Evolutionary conservation across 257 asterid species (phyloP).

Genomic region (Forsythia viridissima): DNA sequence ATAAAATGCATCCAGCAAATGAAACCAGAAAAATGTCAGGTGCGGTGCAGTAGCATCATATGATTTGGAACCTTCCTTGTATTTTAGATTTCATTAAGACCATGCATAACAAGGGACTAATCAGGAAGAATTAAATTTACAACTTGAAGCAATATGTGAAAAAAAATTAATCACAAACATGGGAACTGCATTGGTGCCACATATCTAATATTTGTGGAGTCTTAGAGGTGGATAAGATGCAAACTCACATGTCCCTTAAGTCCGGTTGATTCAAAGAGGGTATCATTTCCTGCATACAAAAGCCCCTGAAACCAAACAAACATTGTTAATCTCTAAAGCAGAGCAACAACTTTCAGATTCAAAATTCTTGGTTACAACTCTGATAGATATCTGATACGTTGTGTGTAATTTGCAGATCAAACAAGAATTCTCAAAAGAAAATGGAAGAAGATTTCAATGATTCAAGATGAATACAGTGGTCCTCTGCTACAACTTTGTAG

Average conservation of each 20-base stretch:
- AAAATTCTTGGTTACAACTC: not conserved
- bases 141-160: constrained; percentile 7
- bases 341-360: constrained; percentile 4
- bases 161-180: not conserved
- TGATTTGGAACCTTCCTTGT: not conserved
- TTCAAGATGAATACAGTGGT: too few species aligned
- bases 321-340: constrained; percentile 12
- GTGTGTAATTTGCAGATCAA: too few species aligned
- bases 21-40: not conserved
- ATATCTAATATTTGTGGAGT: not conserved
- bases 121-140: not conserved
- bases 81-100: not conserved
- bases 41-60: not conserved
- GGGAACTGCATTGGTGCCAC: not conserved
- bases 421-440: too few species aligned
- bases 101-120: constrained; percentile 3
- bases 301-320: constrained; percentile 66
- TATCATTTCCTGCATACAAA: constrained; percentile 74
- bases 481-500: too few species aligned
- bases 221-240: not conserved
- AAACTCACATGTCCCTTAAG: constrained; percentile 80
- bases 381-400: too few species aligned
- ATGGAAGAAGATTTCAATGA: too few species aligned
- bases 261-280: constrained; percentile 88
- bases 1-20: constrained; percentile 17